Conservation (phyloP, 2,329 filamentous ascomycete species). For the Colletotrichum gigasporum region DNA sequence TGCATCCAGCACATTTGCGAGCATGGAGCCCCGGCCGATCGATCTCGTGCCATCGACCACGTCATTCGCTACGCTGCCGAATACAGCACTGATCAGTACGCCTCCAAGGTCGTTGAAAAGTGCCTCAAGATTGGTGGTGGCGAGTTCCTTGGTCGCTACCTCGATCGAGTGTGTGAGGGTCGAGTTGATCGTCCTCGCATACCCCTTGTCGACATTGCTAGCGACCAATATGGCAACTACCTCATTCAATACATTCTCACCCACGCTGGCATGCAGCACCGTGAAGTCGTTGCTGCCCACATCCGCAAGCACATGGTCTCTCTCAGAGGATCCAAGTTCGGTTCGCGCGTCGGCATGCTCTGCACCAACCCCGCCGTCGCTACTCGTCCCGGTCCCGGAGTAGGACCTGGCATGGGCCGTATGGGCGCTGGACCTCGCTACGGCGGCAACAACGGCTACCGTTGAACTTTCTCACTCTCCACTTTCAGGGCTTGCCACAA, state of each 20-base stretch:
- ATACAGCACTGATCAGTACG: constrained; percentile 99
- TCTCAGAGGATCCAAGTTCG: constrained; percentile 96
- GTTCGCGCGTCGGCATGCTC: constrained; percentile 97
- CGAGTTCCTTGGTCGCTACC: constrained; percentile 91
- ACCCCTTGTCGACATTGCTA: constrained; percentile 96
- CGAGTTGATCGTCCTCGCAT: constrained; percentile 92
- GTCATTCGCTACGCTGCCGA: constrained; percentile 93
- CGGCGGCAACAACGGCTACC: constrained; percentile 60
- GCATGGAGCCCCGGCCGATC: constrained; percentile 90
- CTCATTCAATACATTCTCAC: constrained; percentile 97
- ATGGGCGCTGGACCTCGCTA: constrained; percentile 67
- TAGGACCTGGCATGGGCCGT: constrained; percentile 71
- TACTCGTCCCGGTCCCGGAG: constrained; percentile 87
- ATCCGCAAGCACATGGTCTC: constrained; percentile 99
- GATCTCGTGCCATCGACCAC: constrained; percentile 92
- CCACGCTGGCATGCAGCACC: constrained; percentile 86
- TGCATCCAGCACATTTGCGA: constrained; percentile 99
- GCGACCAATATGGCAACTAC: constrained; percentile 99
- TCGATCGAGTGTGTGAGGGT: constrained; percentile 93
- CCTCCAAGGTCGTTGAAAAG: constrained; percentile 98
- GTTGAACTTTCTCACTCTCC: constrained; percentile 49
- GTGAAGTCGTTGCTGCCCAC: constrained; percentile 91
- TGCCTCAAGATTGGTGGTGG: constrained; percentile 94
- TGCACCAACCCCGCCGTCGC: constrained; percentile 94
- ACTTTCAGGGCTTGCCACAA: neutral